Base-by-base conservation (phyloP, 257 asterid species). In the Nicotiana otophora region DNA sequence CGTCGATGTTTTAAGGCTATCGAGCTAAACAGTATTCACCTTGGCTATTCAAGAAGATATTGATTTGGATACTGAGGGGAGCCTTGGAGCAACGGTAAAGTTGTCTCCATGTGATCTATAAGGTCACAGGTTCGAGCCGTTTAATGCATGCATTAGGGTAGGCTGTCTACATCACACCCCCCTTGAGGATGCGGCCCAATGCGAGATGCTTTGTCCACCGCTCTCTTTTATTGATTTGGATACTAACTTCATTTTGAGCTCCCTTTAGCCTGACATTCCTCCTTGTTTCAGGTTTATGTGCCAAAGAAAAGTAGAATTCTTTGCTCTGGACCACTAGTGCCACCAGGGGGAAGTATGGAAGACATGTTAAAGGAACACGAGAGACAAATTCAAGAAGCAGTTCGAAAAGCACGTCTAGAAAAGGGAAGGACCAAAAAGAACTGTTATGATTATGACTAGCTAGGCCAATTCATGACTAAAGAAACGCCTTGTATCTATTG, bases 341-440 rank as follows among this genome's bases (percentile, higher is more conserved):
- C 89, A 84, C 91, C 91, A 14, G 90, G 92, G 46, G 89, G 92
- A 57, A 89, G 86, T 88, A 88, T 91, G 89, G 94, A 91, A 70
- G 91, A 88, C 79, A 85, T 91, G 94, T 88, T 91, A 31, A 91
- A 87, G 67, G 94, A 91, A 80, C 94, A 91, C 5, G 91, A 89
- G 83, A 88, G 88, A 46, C 91, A 91, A 76, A 88, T 91, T 58
- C 94, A 85, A 83, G 92, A 88, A 84, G 86, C 90, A 1, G 92
- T 91, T 58, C 88, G 94, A 19, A 91, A 88, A 76, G 89, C 90
- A 12, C 92, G 90, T 26, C 62, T 83, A 33, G 90, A 85, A 80
- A 90, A 86, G 82, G 88, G 81, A 42, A 78, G 84, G 82, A 81
- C 91, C 74, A 85, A 75, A 81, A 82, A 82, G 80, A 80, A 84